Base-by-base conservation (phyloP, 2,329 filamentous ascomycete genomes). In the Fusarium bulbicola region DNA sequence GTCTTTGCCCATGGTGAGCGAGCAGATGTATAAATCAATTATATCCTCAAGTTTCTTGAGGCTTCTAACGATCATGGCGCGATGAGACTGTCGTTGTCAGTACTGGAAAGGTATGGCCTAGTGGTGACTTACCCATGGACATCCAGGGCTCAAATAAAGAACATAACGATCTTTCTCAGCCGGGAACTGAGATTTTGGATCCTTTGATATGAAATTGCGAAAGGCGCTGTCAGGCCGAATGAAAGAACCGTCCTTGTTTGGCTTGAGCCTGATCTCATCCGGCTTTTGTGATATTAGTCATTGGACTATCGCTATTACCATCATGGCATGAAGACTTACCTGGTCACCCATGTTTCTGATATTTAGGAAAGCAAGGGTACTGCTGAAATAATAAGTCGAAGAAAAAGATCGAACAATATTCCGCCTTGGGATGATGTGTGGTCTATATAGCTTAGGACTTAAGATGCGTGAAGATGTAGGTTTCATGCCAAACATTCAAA, bases 31-130 rank as follows among this genome's bases (percentile, higher is more conserved):
- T 67, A 90, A 87, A 11, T 89, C 85, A 59, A 95, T 88, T 69
- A 93, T 85, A 57, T 92, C 87, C 66, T 95, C 91, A 1, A 95
- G 86, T 1, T 92, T 91, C 80, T 95, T 95, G 62, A 95, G 84
- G 60, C 90, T 87, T 53, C 92, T 88, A 3, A 92, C 90, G 70
- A 95, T 93, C 70, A 94, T 83, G 3, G 92, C 92, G 54, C 93
- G 88, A 78, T 95, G 93, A 18, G 92, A 92, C 91, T 82, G n/a
- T 10, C 4, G 18, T 7, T 40, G n/a, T 72, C 13, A 45, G 64
- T 14, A 12, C 21, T 28, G n/a, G 16, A 4, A 32, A 18, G 10
- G n/a, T 0, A 4, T 6, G 16, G 1, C 8, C 1, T 7, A 34
- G 24, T 9, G 16, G 21, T 14, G 7, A 39, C 78, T n/a, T 47